Conservation (phyloP, 495 filamentous ascomycete genomes). For the Aspergillus olivimuriae region DNA sequence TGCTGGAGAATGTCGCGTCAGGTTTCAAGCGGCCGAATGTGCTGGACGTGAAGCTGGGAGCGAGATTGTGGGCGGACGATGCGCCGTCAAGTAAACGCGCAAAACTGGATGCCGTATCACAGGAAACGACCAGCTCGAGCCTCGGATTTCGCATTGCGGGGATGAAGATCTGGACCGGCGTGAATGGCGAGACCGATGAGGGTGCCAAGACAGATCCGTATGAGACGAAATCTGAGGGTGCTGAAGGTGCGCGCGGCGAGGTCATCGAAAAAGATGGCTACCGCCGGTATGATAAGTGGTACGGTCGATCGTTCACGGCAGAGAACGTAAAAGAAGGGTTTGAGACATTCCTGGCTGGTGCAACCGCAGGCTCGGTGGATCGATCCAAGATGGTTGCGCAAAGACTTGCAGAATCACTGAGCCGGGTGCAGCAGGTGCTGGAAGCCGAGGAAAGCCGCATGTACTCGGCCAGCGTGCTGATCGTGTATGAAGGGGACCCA, state of each 20-base stretch:
- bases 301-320: constrained; percentile 68
- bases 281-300: constrained; percentile 79
- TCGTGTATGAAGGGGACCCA: constrained; percentile 88
- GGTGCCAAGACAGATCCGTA: constrained; percentile 35
- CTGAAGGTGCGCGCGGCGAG: constrained; percentile 29
- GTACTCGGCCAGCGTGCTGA: constrained; percentile 85
- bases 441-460: constrained; percentile 80
- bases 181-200: constrained; percentile 38
- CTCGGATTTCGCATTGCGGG: constrained; percentile 87
- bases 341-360: constrained; percentile 63
- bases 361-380: constrained; percentile 47
- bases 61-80: constrained; percentile 78
- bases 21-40: constrained; percentile 85
- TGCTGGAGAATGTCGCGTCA: constrained; percentile 77
- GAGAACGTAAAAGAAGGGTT: constrained; percentile 72
- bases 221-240: constrained; percentile 34
- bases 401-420: constrained; percentile 62
- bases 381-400: constrained; percentile 50
- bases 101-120: constrained; percentile 71
- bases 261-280: constrained; percentile 50
- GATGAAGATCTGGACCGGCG: constrained; percentile 84
- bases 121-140: constrained; percentile 71
- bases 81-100: constrained; percentile 69
- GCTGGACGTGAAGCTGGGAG: constrained; percentile 89
- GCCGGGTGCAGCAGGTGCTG: constrained; percentile 55